Base-by-base conservation (phyloP, 768 basidiomycete genomes). In the Termitomyces sp. region DNA sequence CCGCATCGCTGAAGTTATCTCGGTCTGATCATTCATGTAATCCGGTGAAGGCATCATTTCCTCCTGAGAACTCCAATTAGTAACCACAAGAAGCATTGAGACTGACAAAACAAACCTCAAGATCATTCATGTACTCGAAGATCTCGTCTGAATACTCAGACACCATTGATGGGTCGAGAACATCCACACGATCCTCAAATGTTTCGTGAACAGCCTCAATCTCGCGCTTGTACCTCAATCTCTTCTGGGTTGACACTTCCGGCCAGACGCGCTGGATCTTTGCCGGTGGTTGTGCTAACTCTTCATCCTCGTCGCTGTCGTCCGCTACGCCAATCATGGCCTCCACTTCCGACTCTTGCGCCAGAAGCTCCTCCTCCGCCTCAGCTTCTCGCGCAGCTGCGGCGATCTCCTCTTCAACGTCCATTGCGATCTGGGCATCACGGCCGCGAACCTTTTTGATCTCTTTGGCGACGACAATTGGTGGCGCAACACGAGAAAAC, bases 91-190 rank as follows among this genome's bases (percentile, higher is more conserved):
- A 28, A n/a, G 46, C 9, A 40, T 7, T 22, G 45, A 44, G 47
- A 38, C 32, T 24, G 43, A 53, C 3, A 20, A 52, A 18, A 71
- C 85, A 42, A 57, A 94, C 93, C 84, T 99, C 95, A 46, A 98
- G 84, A 54, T 92, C 85, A 60, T 77, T 77, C 97, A 99, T 99
- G 72, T 98, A 98, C 62, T 85, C 80, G 68, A 98, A 98, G 70
- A 99, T 98, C 57, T 99, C 96, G 14, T 98, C 94, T n/a, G 94
- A 82, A 68, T 99, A 99, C 72, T 99, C 97, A 18, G 95, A 93
- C 43, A 97, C 96, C 95, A 99, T 96, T 1, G 92, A 91, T 44
- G 90, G 88, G 72, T 97, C 94, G 59, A 80, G 82, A 67, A 84
- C 77, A 70, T 86, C 80, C 38, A 83, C 75, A 53, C 92, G 90